Percentiles rank a stretch among this genome's conserved stretches.
Conservation (phyloP, 1,284 basidiomycete genomes). For the Serendipita sp. region DNA sequence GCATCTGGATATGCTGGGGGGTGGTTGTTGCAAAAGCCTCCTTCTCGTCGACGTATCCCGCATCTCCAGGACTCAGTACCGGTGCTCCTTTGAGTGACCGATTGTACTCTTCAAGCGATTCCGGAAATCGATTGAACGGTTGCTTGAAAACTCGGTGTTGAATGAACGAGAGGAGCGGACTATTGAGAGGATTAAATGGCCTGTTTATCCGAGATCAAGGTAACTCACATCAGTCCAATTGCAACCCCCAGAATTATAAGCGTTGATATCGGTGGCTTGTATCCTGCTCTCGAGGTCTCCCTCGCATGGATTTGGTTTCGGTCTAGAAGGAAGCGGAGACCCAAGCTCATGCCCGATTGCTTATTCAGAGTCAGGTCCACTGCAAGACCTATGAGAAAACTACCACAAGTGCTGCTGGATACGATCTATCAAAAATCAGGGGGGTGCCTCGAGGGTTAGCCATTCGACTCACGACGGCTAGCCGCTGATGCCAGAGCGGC, state of each 20-base stretch:
- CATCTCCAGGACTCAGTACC: background rate
- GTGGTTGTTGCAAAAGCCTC: background rate
- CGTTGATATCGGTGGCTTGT: conserved; percentile 31
- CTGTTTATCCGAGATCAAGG: background rate
- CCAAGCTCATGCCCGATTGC: conserved; percentile 45
- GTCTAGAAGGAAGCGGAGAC: conserved; percentile 47
- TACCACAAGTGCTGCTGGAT: conserved; percentile 40
- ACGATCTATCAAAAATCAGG: conserved; percentile 24
- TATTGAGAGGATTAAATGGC: conserved; percentile 13
- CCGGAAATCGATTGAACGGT: background rate
- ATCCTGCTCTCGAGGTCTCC: conserved; percentile 33
- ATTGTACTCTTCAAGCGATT: background rate
- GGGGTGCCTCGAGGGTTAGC: background rate
- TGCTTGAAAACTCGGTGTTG: conserved; percentile 28
- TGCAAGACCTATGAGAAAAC: conserved; percentile 41
- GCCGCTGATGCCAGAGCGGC: conserved; percentile 31
- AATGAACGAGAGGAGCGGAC: conserved; percentile 25
- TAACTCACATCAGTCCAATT: conserved; percentile 28
- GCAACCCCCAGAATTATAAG: conserved; percentile 34
- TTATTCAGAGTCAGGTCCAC: conserved; percentile 40
- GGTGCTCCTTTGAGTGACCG: background rate
- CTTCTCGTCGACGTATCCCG: background rate
- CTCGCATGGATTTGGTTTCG: conserved; percentile 40
- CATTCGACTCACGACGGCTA: conserved; percentile 34
- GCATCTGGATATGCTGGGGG: background rate